These are phyloP conservation scores for Lactarius sanguifluus DNA, from an alignment of 768 basidiomycete species.

Conservation along the genomic window DNA sequence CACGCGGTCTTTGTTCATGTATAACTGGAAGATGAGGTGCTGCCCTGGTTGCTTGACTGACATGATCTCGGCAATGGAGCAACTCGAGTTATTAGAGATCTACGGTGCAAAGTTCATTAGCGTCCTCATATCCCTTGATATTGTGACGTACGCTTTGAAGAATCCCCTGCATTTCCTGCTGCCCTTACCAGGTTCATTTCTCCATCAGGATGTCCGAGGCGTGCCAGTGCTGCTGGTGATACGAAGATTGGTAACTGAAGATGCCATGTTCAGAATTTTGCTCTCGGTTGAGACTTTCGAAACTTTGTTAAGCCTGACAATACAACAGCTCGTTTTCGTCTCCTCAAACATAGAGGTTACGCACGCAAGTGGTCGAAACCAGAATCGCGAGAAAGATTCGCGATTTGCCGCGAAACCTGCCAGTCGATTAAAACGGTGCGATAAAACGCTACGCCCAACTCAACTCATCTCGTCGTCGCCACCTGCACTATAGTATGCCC, in stretches of 20 bases:
- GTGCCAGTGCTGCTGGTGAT: constrained; percentile 43
- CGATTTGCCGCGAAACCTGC: constrained; percentile 32
- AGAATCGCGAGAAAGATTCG: constrained; percentile 45
- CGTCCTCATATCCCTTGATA: neutral
- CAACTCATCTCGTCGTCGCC: constrained; percentile 35
- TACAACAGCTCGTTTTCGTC: neutral
- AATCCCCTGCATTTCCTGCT: constrained; percentile 44
- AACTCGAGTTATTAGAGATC: constrained; percentile 39
- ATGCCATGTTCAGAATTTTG: constrained; percentile 31
- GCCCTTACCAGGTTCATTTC: constrained; percentile 48
- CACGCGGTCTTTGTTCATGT: constrained; percentile 46
- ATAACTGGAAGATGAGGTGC: constrained; percentile 41
- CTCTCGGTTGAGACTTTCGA: constrained; percentile 32
- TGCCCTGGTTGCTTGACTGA: constrained; percentile 34
- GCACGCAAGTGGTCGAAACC: constrained; percentile 83
- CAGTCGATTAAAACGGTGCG: constrained; percentile 4
- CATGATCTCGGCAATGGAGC: constrained; percentile 37
- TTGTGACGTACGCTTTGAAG: constrained; percentile 44
- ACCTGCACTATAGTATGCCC: constrained; percentile 36
- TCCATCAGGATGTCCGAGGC: constrained; percentile 50
- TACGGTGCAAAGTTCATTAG: constrained; percentile 10
- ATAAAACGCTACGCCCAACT: constrained; percentile 11
- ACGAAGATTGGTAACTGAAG: constrained; percentile 43
- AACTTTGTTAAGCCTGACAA: constrained; percentile 34
- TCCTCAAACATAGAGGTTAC: constrained; percentile 1